Percentiles rank a stretch among this genome's conserved stretches.
These are phyloP conservation scores for Hypoxylon fragiforme DNA, from an alignment of 495 filamentous ascomycete species.

Conservation along the genomic window DNA sequence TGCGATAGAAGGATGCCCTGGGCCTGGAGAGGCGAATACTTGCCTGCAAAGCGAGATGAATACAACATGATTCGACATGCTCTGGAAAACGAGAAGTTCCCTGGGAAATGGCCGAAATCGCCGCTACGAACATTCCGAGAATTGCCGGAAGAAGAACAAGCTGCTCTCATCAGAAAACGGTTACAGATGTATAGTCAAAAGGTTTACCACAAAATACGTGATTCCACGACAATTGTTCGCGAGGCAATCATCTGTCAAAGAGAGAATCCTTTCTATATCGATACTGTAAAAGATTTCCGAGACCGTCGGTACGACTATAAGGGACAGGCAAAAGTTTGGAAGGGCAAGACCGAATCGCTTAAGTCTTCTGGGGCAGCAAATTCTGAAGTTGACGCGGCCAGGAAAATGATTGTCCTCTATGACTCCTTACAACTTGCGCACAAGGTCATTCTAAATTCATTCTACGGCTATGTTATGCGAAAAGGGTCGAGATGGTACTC, in stretches of 20 bases:
- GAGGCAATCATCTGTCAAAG: constrained; percentile 98
- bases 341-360: constrained; percentile 86
- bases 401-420: constrained; percentile 97
- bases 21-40: constrained; percentile 97
- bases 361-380: constrained; percentile 77
- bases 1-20: constrained; percentile 95
- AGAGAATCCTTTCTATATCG: constrained; percentile 98
- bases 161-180: constrained; percentile 78
- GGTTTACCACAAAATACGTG: constrained; percentile 99
- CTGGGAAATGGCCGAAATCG: constrained; percentile 68
- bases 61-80: constrained; percentile 98
- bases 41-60: constrained; percentile 93
- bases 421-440: constrained; percentile 96
- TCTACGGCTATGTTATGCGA: constrained; percentile 99
- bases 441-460: constrained; percentile 98
- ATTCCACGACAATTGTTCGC: constrained; percentile 86
- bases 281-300: constrained; percentile 93
- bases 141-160: constrained; percentile 80
- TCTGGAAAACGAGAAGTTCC: constrained; percentile 91
- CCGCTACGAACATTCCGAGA: constrained; percentile 79
- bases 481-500: constrained; percentile 99
- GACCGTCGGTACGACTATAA: constrained; percentile 98
- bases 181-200: constrained; percentile 94
- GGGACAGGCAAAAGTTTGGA: constrained; percentile 97
- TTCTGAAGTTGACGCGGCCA: constrained; percentile 84